Evolutionary conservation across 148 eudicot genomes (phyloP), one percentile per base, ranked within the genome.

Genomic region (Cornus controversa): DNA sequence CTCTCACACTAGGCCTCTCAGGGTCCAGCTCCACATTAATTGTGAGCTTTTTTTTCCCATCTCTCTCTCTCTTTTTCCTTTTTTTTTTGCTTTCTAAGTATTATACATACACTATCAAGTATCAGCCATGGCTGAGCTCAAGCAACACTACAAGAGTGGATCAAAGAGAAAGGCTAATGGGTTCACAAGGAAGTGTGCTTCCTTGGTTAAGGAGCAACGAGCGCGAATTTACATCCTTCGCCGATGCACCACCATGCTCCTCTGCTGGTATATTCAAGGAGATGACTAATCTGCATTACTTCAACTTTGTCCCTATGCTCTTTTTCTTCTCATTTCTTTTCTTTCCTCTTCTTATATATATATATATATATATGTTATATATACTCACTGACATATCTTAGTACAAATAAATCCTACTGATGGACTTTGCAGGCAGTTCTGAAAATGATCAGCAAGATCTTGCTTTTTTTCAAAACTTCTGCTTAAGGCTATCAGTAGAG

Each of bases 201-300:
- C 92, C 34, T 77, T 93, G 65, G 91, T 93, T 25, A 93, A 90
- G 77, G 90, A 91, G 80, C 93, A 93, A 65, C 86, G 92, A 3
- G 93, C 96, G 47, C 77, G 90, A 2, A 81, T 93, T 63, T 93
- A 93, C 82, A 93, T 93, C 53, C 90, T 93, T 24, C 86, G 90
- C 23, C 88, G 94, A 18, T 93, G 98, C 73, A 94, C 96, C 81
- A 93, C 98, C 82, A 90, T 89, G 89, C 92, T 93, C 60, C 91
- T 91, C 42, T 91, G 98, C 75, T 93, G 85, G 87, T 90, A 93
- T 85, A 89, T 93, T 67, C 88, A 91, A 27, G 92, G 86, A 71
- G 98, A 91, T 37, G 96, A 93, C 15, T 87, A 80, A 66, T 14
- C 70, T 29, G 23, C 25, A 60, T 60, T 22, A 1, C 64, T 60